Evolutionary conservation across 257 asterid species (phyloP).

Genomic region (Nicotiana paniculata): DNA sequence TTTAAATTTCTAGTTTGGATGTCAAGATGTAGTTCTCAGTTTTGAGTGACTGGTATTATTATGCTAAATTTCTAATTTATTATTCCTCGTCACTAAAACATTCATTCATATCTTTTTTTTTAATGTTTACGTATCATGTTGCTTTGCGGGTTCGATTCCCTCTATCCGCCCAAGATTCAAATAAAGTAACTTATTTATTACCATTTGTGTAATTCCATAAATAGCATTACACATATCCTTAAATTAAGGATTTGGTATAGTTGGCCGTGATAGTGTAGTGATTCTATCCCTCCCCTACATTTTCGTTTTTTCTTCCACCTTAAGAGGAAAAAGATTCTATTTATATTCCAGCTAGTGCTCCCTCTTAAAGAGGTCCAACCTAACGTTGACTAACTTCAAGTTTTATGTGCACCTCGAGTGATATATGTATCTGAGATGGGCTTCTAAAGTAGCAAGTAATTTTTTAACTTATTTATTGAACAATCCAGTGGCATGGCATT

Average conservation of each 20-base stretch:
- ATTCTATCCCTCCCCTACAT: neutral
- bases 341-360: neutral
- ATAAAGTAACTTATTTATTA: neutral
- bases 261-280: neutral
- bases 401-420: neutral
- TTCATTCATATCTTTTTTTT: neutral
- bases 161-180: neutral
- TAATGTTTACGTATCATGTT: neutral
- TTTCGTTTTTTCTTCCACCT: neutral
- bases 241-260: neutral
- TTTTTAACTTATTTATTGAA: neutral
- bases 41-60: neutral
- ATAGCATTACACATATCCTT: neutral
- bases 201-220: neutral
- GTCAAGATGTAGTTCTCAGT: neutral
- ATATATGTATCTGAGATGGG: neutral
- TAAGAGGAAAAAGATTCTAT: neutral
- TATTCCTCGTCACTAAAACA: neutral
- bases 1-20: neutral
- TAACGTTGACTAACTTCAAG: neutral
- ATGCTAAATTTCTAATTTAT: neutral
- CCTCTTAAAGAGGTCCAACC: neutral
- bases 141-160: neutral
- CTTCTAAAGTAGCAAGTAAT: neutral
- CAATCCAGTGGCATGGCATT: neutral